These are phyloP conservation scores for Ustilaginoidea virens DNA, from an alignment of 2,329 filamentous ascomycete species.

Conservation along the genomic window DNA sequence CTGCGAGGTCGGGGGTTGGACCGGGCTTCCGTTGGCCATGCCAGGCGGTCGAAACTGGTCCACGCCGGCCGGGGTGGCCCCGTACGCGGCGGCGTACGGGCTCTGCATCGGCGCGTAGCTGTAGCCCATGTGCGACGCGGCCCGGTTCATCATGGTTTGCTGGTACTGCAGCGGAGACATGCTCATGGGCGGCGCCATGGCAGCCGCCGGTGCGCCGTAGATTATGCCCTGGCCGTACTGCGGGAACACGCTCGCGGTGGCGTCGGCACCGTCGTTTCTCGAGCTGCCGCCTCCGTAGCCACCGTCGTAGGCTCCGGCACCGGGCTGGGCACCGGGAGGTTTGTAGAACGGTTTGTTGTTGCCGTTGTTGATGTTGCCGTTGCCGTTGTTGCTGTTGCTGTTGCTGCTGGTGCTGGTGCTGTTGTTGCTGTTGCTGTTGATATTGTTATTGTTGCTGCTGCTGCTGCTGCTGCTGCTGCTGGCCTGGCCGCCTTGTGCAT, in stretches of 20 bases:
- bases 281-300: conserved; percentile 33
- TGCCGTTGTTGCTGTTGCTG: too few relatives aligned
- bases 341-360: conserved; percentile 37
- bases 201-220: conserved; percentile 30
- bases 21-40: conserved; percentile 34
- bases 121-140: conserved; percentile 37
- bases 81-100: conserved; percentile 37
- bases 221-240: conserved; percentile 35
- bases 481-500: conserved; percentile 20
- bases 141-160: conserved; percentile 39
- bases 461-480: conserved; percentile 7
- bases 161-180: conserved; percentile 44
- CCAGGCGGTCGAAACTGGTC: conserved; percentile 41
- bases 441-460: too few relatives aligned
- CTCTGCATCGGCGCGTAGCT: conserved; percentile 41
- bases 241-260: conserved; percentile 32
- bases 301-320: conserved; percentile 32
- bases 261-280: conserved; percentile 36
- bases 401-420: too few relatives aligned
- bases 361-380: too few relatives aligned
- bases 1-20: conserved; percentile 27
- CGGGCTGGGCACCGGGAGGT: conserved; percentile 25
- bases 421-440: too few relatives aligned
- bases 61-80: conserved; percentile 25
- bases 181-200: conserved; percentile 29